Conservation (phyloP, 2,329 filamentous ascomycete genomes). For the Trichophyton equinum region DNA sequence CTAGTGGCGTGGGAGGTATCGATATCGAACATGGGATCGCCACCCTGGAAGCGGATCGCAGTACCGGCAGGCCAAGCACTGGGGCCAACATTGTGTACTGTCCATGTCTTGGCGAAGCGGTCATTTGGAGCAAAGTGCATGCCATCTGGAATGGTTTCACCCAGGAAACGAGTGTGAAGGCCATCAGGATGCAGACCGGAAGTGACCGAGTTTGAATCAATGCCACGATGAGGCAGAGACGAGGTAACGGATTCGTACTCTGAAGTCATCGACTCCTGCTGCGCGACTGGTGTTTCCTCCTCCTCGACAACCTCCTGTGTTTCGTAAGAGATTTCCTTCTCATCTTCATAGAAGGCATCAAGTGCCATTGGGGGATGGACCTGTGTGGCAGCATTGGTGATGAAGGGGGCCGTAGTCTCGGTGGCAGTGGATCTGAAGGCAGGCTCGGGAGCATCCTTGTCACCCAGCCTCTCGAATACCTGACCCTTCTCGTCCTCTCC, state of each 20-base stretch:
- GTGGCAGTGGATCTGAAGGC: slow-evolving; percentile 39
- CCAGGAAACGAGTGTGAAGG: slow-evolving; percentile 53
- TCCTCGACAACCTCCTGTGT: slow-evolving; percentile 12
- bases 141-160: slow-evolving; percentile 68
- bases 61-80: slow-evolving; percentile 44
- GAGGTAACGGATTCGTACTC: neutral
- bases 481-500: slow-evolving; percentile 61
- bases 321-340: neutral
- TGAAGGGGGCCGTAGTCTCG: slow-evolving; percentile 36
- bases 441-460: slow-evolving; percentile 31
- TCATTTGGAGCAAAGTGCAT: slow-evolving; percentile 56
- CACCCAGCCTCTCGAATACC: slow-evolving; percentile 58
- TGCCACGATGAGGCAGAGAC: neutral
- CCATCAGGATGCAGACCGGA: slow-evolving; percentile 21
- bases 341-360: neutral
- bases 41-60: slow-evolving; percentile 58
- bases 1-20: slow-evolving; percentile 69
- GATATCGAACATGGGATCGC: slow-evolving; percentile 91
- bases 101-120: slow-evolving; percentile 83
- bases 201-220: slow-evolving; percentile 25
- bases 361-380: neutral
- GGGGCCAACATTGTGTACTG: slow-evolving; percentile 72
- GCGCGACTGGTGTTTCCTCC: slow-evolving; percentile 10
- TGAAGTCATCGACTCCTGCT: neutral
- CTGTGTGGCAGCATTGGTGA: slow-evolving; percentile 40